Percentiles rank a stretch among this genome's conserved stretches.
phyloP scores from a whole-genome alignment of 2,329 filamentous ascomycete genomes.

The Clonostachys sp. region DNA sequence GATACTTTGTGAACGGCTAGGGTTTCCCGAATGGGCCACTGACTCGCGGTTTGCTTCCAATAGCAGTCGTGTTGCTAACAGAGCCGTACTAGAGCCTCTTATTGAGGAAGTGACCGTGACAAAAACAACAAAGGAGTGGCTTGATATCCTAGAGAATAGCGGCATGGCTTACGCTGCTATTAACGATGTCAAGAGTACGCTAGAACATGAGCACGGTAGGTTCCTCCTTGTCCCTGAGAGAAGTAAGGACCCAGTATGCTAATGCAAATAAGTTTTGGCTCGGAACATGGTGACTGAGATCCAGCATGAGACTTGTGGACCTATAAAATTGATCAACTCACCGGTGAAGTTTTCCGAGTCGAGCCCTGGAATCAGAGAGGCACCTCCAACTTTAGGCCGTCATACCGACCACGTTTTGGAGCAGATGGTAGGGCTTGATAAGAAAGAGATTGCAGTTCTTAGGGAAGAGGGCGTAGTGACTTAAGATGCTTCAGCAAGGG shows the following conservation, averaged over 20 bases:
- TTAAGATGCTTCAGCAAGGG: constrained; percentile 16
- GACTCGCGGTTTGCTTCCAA: constrained; percentile 59
- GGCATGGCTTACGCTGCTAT: constrained; percentile 92
- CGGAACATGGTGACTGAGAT: constrained; percentile 87
- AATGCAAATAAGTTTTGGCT: constrained; percentile 33
- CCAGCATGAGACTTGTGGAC: constrained; percentile 77
- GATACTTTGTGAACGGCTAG: constrained; percentile 57
- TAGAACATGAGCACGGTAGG: constrained; percentile 79
- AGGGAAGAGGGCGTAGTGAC: constrained; percentile 63
- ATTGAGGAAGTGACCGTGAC: constrained; percentile 73
- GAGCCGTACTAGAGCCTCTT: constrained; percentile 69
- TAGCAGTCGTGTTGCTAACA: constrained; percentile 60
- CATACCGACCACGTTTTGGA: constrained; percentile 76
- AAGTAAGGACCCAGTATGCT: too few relatives aligned
- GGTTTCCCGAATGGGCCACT: constrained; percentile 53
- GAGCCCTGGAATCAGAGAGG: constrained; percentile 67
- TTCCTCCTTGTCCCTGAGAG: too few relatives aligned
- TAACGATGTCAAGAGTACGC: constrained; percentile 82
- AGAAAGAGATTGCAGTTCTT: constrained; percentile 55
- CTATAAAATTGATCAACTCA: constrained; percentile 86
- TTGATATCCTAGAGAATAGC: constrained; percentile 79
- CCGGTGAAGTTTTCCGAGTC: constrained; percentile 91
- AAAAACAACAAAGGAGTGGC: constrained; percentile 84
- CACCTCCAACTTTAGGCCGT: constrained; percentile 84
- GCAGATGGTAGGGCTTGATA: constrained; percentile 56